Evolutionary conservation across 2,329 filamentous ascomycete species (phyloP).

Genomic region (Moelleriella libera): DNA sequence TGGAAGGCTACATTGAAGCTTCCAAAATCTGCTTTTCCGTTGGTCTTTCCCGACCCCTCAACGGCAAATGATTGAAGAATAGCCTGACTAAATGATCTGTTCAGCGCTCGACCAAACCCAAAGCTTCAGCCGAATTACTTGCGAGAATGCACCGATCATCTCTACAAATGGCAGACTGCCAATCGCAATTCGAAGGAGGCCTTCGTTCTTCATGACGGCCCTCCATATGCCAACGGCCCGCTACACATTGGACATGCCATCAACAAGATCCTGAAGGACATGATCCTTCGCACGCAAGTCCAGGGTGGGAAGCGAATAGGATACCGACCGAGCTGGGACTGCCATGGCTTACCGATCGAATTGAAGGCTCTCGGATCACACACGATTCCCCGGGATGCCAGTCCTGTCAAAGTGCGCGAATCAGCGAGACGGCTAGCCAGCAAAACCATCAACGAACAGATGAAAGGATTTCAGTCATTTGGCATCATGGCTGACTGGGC

Average conservation of each 20-base stretch:
- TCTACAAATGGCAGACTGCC: constrained; percentile 75
- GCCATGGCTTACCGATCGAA: constrained; percentile 93
- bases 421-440: constrained; percentile 52
- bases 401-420: constrained; percentile 44
- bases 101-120: constrained; percentile 36
- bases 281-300: constrained; percentile 71
- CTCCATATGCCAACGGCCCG: constrained; percentile 87
- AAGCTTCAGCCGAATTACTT: constrained; percentile 45
- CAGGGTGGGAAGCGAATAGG: constrained; percentile 55
- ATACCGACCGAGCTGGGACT: constrained; percentile 94
- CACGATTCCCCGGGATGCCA: constrained; percentile 23
- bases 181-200: constrained; percentile 38
- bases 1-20: constrained; percentile 65
- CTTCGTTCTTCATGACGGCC: constrained; percentile 87
- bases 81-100: neutral
- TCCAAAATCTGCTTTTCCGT: constrained; percentile 63
- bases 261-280: constrained; percentile 95
- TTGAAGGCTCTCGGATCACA: constrained; percentile 68
- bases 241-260: constrained; percentile 89
- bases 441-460: constrained; percentile 58
- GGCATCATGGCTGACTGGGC: constrained; percentile 76
- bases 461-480: constrained; percentile 57
- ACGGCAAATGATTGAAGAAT: neutral
- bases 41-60: constrained; percentile 12
- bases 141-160: constrained; percentile 65